Evolutionary conservation across 129 eudicot species (phyloP).

Genomic region (Artemisia argyi): DNA sequence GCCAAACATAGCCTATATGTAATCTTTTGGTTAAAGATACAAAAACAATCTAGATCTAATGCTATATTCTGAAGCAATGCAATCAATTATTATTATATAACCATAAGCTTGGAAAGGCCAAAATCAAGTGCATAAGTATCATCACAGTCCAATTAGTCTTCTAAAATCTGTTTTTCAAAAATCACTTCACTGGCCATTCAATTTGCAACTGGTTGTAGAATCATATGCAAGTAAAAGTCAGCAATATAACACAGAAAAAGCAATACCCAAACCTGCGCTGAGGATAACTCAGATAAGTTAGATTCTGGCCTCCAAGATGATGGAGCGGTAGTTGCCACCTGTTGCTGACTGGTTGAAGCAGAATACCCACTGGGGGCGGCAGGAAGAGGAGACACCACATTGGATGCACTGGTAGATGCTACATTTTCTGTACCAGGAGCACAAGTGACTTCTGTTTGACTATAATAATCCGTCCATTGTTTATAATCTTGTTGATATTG

Average conservation of each 20-base stretch:
- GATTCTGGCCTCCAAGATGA: slow-evolving; percentile 71
- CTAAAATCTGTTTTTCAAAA: slow-evolving; percentile 18
- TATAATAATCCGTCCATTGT: slow-evolving; percentile 92
- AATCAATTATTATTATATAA: not conserved
- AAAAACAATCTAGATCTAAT: slow-evolving; percentile 13
- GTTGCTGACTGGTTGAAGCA: slow-evolving; percentile 47
- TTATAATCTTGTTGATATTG: slow-evolving; percentile 83
- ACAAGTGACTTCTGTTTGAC: slow-evolving; percentile 88
- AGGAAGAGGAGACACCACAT: slow-evolving; percentile 46
- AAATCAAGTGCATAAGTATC: not conserved
- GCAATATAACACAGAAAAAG: slow-evolving; percentile 12
- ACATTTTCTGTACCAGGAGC: slow-evolving; percentile 96
- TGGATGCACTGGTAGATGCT: slow-evolving; percentile 49
- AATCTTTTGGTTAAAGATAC: slow-evolving; percentile 16
- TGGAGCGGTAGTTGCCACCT: slow-evolving; percentile 48
- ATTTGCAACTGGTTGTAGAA: slow-evolving; percentile 4
- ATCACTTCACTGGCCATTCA: not conserved
- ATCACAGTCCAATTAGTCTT: slow-evolving; percentile 18
- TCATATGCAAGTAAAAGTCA: not conserved
- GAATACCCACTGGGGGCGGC: slow-evolving; percentile 50
- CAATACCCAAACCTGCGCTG: slow-evolving; percentile 73
- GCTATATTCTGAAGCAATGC: slow-evolving; percentile 4
- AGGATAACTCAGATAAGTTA: slow-evolving; percentile 51
- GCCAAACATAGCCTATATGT: too few species aligned
- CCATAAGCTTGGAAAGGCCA: slow-evolving; percentile 14